Evolutionary conservation across 345 rosid genomes (phyloP), one percentile per base, ranked within the genome.

Genomic region (Aegle marmelos): DNA sequence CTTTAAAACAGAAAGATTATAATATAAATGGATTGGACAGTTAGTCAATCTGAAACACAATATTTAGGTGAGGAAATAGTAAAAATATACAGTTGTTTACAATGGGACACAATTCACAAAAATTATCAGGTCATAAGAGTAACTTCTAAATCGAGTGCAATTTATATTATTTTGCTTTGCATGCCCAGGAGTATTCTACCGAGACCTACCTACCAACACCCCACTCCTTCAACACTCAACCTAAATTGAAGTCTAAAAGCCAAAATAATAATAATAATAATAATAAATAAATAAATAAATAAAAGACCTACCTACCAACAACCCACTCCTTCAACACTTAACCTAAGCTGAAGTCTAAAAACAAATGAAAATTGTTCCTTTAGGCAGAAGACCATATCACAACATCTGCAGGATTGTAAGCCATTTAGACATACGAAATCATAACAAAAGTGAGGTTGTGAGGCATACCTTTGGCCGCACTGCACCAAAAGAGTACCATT

Each of bases 401-500:
- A 9, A 72, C 63, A 50, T 28, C 22, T 9, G 13, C 33, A 70
- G 57, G 13, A 3, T 24, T 6, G 1, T 70, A 25, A 70, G 37
- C 34, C 33, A 41, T 41, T 24, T 45, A 50, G 37, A 48, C n/a
- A 48, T n/a, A 16, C 25, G 1, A 50, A 75, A 74, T 48, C 58
- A 74, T 28, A 75, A 48, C 34, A 7, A 45, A 74, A 21, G 10
- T 22, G 61, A 63, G 48, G 22, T 21, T 1, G 60, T 59, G 63
- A 56, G 66, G 83, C 78, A 75, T 83, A 92, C 98, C 99, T 91
- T 86, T 85, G 78, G 79, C 77, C 41, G 77, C 61, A 77, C 82
- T 83, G 65, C 84, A 73, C 85, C 85, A 75, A 85, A 88, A 89
- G 62, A 84, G 93, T 66, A 93, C 86, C 89, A 93, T 85, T 19